Base-by-base conservation (phyloP, 192 early-diverging fungal genomes). In the Phlyctochytrium arcticum region DNA sequence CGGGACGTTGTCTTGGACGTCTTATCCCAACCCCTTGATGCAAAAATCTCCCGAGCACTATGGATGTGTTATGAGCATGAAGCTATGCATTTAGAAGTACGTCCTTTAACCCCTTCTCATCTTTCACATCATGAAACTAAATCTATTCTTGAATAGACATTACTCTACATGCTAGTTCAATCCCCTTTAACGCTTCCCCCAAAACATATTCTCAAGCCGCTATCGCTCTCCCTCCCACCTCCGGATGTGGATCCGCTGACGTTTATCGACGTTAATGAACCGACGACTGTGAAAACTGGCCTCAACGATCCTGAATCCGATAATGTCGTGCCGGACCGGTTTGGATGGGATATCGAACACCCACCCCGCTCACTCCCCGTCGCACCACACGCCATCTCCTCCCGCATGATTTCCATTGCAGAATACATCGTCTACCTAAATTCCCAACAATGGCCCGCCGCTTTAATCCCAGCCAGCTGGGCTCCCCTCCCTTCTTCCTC, bases 31-130 rank as follows among this genome's bases (percentile, higher is more conserved):
- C 48, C 53, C 2, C n/a, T 51, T 19, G 29, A 60, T 9, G 68
- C 68, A 27, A 59, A 74, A 26, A 26, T 84, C 31, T 83, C 76
- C 5, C 77, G 91, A 21, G 82, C 85, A 15, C 29, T 94, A 23
- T 92, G 83, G 82, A 94, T 96, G 92, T 76, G 80, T 10, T 94
- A 89, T 77, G 94, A 97, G 70, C 94, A 97, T 68, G 90, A 97
- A 60, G 92, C 87, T 1, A 88, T 95, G 92, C 94, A 97, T 59
- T 70, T 93, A 6, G 94, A 97, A 70, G 75, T 77, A 26, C 21
- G 39, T 60, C 23, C 15, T 44, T 17, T 48, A 2, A 15, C 26
- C 6, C 12, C 51, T 12, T 44, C 8, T 15, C 32, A 30, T 62
- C 48, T 65, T 31, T 19, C 17, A 15, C 23, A 30, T 53, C 29